A percentile compares a stretch with the other conserved stretches of the same genome.
Evolutionary conservation across 345 rosid genomes (phyloP).

Genomic region (Citropsis articulata): DNA sequence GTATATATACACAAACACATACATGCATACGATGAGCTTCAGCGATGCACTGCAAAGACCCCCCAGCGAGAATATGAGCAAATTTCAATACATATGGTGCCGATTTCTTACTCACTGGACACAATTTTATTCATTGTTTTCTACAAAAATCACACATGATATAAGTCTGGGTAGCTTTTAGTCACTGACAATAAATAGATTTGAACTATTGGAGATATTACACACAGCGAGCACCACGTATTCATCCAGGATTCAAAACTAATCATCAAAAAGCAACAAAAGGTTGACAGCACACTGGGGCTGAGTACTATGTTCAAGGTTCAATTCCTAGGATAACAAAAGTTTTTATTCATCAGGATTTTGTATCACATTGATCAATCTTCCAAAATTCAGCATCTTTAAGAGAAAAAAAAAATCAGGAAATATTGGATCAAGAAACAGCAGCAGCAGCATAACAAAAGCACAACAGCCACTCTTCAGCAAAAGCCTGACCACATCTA

Average conservation of each 20-base stretch:
- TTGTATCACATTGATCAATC: neutral
- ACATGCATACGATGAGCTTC: neutral
- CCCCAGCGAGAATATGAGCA: too few relatives aligned
- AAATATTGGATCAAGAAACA: neutral
- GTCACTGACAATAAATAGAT: neutral
- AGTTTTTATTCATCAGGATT: neutral
- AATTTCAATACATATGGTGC: neutral
- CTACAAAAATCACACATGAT: neutral
- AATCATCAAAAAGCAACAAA: neutral
- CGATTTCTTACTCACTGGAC: neutral
- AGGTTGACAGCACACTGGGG: neutral
- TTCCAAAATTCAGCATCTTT: neutral
- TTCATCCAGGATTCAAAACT: neutral
- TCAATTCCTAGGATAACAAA: neutral
- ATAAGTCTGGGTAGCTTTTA: neutral
- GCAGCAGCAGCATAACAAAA: neutral
- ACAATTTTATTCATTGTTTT: neutral
- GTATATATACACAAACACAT: neutral
- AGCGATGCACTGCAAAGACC: too few relatives aligned
- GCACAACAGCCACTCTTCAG: neutral
- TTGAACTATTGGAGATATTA: too few relatives aligned
- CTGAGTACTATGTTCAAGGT: neutral
- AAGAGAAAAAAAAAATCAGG: neutral
- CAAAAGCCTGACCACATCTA: neutral
- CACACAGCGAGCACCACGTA: too few relatives aligned